A percentile compares a stretch with the other conserved stretches of the same genome.
These are phyloP conservation scores for Debaryomyces prosopidis DNA, from an alignment of 805 yeast genomes.

Conservation along the genomic window DNA sequence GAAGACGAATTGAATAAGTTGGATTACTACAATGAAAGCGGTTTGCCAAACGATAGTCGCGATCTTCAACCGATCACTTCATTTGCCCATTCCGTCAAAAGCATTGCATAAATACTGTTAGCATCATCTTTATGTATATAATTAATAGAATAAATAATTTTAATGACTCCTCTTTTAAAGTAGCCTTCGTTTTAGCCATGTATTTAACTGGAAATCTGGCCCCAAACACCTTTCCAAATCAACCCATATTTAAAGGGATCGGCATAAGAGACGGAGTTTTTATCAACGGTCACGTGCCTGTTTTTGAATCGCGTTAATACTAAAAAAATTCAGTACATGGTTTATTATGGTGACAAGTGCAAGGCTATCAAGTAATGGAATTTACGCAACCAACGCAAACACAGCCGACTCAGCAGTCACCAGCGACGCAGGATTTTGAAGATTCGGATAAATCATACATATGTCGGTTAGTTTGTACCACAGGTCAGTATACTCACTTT, in stretches of 20 bases:
- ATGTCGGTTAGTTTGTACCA: constrained; percentile 61
- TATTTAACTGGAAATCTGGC: too few relatives aligned
- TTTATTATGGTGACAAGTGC: not conserved
- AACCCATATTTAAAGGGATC: too few relatives aligned
- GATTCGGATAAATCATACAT: constrained; percentile 33
- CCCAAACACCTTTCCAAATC: too few relatives aligned
- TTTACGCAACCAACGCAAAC: constrained; percentile 33
- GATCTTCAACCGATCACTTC: constrained; percentile 17
- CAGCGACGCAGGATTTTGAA: constrained; percentile 23
- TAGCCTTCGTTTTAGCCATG: too few relatives aligned
- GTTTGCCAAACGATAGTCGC: constrained; percentile 1
- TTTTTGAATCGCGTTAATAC: not conserved
- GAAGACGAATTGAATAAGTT: constrained; percentile 61
- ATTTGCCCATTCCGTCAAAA: constrained; percentile 18
- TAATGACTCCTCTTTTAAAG: not conserved
- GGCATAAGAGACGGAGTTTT: not conserved
- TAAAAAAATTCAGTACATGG: not conserved
- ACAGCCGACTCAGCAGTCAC: constrained; percentile 41
- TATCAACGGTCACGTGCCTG: not conserved
- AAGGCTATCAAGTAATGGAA: constrained; percentile 12
- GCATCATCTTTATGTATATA: not conserved
- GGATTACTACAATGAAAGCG: constrained; percentile 32
- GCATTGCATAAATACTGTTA: constrained; percentile 9
- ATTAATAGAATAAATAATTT: not conserved
- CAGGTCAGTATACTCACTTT: constrained; percentile 50